Percentiles rank a stretch among this genome's conserved stretches.
Evolutionary conservation across 2,329 filamentous ascomycete genomes (phyloP).

Genomic region (Cytospora mali): DNA sequence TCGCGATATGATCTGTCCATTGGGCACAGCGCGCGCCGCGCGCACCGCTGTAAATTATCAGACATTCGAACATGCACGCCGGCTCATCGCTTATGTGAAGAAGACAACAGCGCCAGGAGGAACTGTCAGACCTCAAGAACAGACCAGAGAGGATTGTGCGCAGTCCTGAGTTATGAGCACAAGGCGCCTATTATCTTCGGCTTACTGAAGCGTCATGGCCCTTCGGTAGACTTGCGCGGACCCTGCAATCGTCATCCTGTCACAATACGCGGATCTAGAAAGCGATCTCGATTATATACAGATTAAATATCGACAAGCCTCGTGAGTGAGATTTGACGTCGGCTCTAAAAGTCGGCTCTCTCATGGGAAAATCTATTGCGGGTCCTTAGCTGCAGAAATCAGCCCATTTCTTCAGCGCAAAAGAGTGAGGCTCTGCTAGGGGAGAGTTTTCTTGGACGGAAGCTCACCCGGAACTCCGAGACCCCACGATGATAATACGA

Average conservation of each 20-base stretch:
- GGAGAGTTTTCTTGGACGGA: constrained; percentile 13
- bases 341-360: constrained; percentile 11
- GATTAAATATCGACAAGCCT: constrained; percentile 18
- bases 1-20: not conserved
- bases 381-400: constrained; percentile 19
- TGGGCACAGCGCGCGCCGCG: not conserved
- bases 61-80: not conserved
- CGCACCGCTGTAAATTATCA: not conserved
- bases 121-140: not conserved
- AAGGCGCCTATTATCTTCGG: not conserved
- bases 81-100: not conserved
- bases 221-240: constrained; percentile 4
- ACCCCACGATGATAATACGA: constrained; percentile 24
- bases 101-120: not conserved
- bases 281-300: constrained; percentile 26
- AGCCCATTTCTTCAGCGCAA: constrained; percentile 16
- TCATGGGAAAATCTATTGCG: constrained; percentile 2
- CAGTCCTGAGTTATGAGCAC: not conserved
- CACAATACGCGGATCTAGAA: constrained; percentile 27
- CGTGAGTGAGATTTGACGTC: constrained; percentile 4
- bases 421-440: constrained; percentile 19
- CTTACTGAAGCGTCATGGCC: not conserved
- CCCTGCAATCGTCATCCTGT: constrained; percentile 15
- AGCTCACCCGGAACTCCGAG: constrained; percentile 15
- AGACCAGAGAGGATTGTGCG: not conserved